These are phyloP conservation scores for Neurospora sp. DNA, from an alignment of 495 filamentous ascomycete species.

Conservation along the genomic window DNA sequence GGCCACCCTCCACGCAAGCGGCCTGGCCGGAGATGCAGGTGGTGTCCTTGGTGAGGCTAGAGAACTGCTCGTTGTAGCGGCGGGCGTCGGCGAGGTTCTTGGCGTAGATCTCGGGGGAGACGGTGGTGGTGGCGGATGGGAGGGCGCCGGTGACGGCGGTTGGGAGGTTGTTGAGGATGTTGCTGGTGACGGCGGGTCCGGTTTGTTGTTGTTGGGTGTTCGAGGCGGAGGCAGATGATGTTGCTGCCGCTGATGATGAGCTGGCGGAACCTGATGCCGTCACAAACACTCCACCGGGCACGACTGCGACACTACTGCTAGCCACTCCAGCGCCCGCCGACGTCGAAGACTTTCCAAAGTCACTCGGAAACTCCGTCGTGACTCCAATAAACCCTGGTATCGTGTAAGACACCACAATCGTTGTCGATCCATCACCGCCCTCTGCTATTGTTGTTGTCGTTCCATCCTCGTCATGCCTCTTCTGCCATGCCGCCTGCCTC, in stretches of 20 bases:
- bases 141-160: slow-evolving; percentile 23
- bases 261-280: not conserved
- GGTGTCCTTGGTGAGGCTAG: slow-evolving; percentile 25
- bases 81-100: slow-evolving; percentile 28
- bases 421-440: not conserved
- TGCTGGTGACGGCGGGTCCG: slow-evolving; percentile 11
- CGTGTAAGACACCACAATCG: not conserved
- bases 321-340: not conserved
- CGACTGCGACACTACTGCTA: not conserved
- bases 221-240: not conserved
- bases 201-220: not conserved
- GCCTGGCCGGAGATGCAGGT: slow-evolving; percentile 27
- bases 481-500: not conserved
- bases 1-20: slow-evolving; percentile 30
- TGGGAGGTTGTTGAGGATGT: slow-evolving; percentile 21
- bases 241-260: not conserved
- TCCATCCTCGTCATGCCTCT: not conserved
- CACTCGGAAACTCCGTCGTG: not conserved
- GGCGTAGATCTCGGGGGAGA: slow-evolving; percentile 24
- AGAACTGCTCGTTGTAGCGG: slow-evolving; percentile 26
- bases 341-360: not conserved
- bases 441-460: not conserved
- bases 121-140: slow-evolving; percentile 22
- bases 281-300: not conserved
- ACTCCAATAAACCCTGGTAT: not conserved